These are phyloP conservation scores for Arachnopeziza araneosa DNA, from an alignment of 2,329 filamentous ascomycete species.

Conservation along the genomic window DNA sequence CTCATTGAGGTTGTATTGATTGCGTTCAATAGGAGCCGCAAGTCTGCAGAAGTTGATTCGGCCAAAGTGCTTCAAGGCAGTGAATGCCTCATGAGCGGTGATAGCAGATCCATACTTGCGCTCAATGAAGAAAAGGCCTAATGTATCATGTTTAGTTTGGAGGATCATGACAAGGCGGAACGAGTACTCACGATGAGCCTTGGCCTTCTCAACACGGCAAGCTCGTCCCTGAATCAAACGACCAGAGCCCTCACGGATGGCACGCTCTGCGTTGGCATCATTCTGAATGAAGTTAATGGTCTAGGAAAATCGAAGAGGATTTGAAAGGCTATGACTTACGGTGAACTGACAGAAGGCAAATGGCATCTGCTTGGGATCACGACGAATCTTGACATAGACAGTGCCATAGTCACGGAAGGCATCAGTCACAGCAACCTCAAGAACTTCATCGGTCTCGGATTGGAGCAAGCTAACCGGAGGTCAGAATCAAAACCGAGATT, in stretches of 20 bases:
- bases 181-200: constrained; percentile 47
- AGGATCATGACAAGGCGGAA: background rate
- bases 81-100: constrained; percentile 39
- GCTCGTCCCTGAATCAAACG: constrained; percentile 48
- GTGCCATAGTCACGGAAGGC: constrained; percentile 49
- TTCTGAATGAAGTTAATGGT: constrained; percentile 36
- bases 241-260: constrained; percentile 43
- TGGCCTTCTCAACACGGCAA: constrained; percentile 55
- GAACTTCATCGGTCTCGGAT: constrained; percentile 41
- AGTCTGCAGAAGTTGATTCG: constrained; percentile 31
- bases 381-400: constrained; percentile 58
- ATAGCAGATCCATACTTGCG: constrained; percentile 34
- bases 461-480: constrained; percentile 43
- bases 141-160: background rate
- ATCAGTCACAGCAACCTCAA: constrained; percentile 47
- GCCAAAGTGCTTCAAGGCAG: constrained; percentile 41
- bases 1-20: constrained; percentile 25
- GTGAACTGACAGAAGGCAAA: constrained; percentile 61
- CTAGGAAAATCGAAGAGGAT: background rate
- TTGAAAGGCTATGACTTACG: constrained; percentile 36
- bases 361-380: constrained; percentile 54
- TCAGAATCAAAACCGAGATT: background rate
- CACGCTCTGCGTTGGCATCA: constrained; percentile 43
- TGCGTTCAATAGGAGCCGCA: constrained; percentile 22
- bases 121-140: constrained; percentile 47